Percentiles rank a stretch among this genome's conserved stretches.
These are phyloP conservation scores for Fusarium aywerte DNA, from an alignment of 2,329 filamentous ascomycete species.

Conservation along the genomic window DNA sequence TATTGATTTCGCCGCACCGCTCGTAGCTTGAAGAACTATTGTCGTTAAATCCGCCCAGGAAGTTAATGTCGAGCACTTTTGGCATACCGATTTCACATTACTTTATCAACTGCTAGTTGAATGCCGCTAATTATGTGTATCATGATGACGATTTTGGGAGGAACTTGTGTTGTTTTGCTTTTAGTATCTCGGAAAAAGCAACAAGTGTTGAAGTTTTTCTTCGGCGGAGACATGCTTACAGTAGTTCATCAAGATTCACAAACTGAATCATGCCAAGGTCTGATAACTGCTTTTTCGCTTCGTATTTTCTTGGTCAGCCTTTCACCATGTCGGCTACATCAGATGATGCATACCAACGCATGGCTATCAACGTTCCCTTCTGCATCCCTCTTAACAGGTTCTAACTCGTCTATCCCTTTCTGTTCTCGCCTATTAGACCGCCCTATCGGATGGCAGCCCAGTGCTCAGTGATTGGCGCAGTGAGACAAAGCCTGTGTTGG, in stretches of 20 bases:
- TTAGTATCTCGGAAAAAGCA: slow-evolving; percentile 40
- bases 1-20: slow-evolving; percentile 38
- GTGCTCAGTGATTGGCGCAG: background rate
- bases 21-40: slow-evolving; percentile 6
- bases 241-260: background rate
- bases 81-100: background rate
- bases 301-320: background rate
- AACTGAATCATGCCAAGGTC: background rate
- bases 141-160: slow-evolving; percentile 51
- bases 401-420: slow-evolving; percentile 17
- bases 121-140: slow-evolving; percentile 40
- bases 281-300: background rate
- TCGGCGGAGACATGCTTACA: background rate
- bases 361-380: slow-evolving; percentile 13
- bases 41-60: slow-evolving; percentile 47
- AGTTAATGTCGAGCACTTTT: slow-evolving; percentile 46
- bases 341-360: slow-evolving; percentile 31
- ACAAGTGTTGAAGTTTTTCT: slow-evolving; percentile 15
- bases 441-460: slow-evolving; percentile 32
- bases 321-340: slow-evolving; percentile 5
- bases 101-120: background rate
- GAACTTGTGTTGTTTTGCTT: slow-evolving; percentile 51
- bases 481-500: slow-evolving; percentile 29
- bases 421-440: slow-evolving; percentile 8
- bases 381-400: slow-evolving; percentile 1